Evolutionary conservation across 345 rosid genomes (phyloP).

Genomic region (Rhizophora mangle): DNA sequence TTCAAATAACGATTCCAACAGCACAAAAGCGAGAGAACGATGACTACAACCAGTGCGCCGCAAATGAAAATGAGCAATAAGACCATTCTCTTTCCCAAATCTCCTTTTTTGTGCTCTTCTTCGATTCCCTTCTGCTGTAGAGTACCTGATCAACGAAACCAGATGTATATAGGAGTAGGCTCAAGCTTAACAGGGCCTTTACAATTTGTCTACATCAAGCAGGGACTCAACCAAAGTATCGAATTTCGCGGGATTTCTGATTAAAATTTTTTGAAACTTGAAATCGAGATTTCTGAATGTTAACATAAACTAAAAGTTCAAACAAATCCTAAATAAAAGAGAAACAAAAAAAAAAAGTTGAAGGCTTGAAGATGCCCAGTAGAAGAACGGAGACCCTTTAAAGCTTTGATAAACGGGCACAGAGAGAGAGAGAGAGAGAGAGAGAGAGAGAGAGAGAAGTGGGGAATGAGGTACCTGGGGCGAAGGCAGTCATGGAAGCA

Average conservation of each 20-base stretch:
- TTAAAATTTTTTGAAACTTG: not conserved
- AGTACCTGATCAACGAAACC: constrained; percentile 38
- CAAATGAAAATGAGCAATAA: constrained; percentile 55
- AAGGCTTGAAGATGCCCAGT: too few species aligned
- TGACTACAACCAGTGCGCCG: constrained; percentile 41
- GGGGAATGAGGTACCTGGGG: constrained; percentile 49
- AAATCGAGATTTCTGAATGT: constrained; percentile 7
- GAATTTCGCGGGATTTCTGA: constrained; percentile 1
- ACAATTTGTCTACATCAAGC: not conserved
- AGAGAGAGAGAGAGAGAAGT: not conserved
- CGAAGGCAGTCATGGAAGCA: constrained; percentile 45
- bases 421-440: not conserved
- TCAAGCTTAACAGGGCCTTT: constrained; percentile 1
- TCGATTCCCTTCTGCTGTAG: constrained; percentile 30
- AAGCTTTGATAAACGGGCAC: not conserved
- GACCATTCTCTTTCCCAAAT: constrained; percentile 39
- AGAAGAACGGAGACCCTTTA: too few species aligned
- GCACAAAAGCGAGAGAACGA: constrained; percentile 38
- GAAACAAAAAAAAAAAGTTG: too few species aligned
- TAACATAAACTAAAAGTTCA: not conserved
- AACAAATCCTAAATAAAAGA: too few species aligned
- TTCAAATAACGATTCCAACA: constrained; percentile 50
- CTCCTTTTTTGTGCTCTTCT: constrained; percentile 39
- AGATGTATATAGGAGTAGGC: not conserved
- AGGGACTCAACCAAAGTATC: not conserved